Conservation (phyloP, 116 monocot genomes). For the Trichopus zeylanicus region DNA sequence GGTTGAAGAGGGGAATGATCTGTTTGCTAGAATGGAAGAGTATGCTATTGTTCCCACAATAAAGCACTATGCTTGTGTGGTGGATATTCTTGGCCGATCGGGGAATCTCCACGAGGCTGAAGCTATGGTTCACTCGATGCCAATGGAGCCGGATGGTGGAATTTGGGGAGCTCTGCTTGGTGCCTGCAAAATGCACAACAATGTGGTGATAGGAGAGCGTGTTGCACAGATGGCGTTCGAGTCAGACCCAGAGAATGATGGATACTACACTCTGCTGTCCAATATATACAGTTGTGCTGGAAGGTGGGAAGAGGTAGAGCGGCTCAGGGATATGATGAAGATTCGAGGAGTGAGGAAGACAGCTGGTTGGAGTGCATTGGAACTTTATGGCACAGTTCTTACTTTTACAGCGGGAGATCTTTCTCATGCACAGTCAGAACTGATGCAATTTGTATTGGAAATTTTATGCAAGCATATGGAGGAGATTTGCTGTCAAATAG, state of each 20-base stretch:
- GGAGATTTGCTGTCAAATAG: constrained; percentile 9
- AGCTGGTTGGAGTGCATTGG: constrained; percentile 46
- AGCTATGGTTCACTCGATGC: constrained; percentile 15
- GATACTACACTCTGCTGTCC: constrained; percentile 27
- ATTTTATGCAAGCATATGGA: constrained; percentile 22
- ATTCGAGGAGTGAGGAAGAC: constrained; percentile 27
- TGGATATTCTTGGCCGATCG: constrained; percentile 31
- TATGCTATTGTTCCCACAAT: constrained; percentile 14
- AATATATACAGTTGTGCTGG: constrained; percentile 24
- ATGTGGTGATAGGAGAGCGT: constrained; percentile 25
- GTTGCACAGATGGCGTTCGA: constrained; percentile 20
- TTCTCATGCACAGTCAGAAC: constrained; percentile 14
- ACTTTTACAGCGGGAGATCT: constrained; percentile 30
- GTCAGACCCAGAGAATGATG: constrained; percentile 28
- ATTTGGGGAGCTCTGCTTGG: constrained; percentile 34
- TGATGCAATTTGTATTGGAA: constrained; percentile 6
- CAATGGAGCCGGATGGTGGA: constrained; percentile 17
- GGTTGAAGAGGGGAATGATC: constrained; percentile 18
- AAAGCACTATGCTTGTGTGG: constrained; percentile 38
- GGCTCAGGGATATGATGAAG: constrained; percentile 18
- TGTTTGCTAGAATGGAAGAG: constrained; percentile 24
- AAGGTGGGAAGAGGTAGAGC: constrained; percentile 24
- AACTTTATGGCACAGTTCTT: constrained; percentile 25
- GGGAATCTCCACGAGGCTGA: constrained; percentile 25
- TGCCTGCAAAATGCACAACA: constrained; percentile 19